Evolutionary conservation across 2,329 filamentous ascomycete species (phyloP), one percentile per base, ranked within the genome.

Genomic region (Penicillium concentricum): DNA sequence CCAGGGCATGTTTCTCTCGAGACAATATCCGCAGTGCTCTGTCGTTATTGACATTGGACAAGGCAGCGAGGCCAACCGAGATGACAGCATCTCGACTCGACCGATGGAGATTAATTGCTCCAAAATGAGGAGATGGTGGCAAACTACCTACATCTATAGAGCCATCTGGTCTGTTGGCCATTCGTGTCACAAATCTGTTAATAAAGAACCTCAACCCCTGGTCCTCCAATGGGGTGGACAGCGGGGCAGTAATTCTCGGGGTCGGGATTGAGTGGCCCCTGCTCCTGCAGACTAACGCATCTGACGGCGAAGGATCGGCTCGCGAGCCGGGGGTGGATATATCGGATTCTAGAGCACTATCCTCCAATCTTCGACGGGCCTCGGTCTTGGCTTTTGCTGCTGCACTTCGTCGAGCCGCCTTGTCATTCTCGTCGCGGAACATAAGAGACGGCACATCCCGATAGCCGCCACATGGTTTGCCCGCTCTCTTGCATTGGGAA

Each of bases 391-490:
- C 60, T 48, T 66, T 67, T 18, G 62, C 62, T 16, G 54, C 59
- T 30, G 58, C 63, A 22, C 65, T 62, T 44, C 61, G 58, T 34
- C 58, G 63, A 26, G 63, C 61, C 22, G 63, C 61, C 30, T 58
- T 66, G 24, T 62, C 67, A 55, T 66, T 72, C 56, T 72, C 69
- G 50, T 71, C 60, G 15, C 65, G 67, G 51, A 72, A 71, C 35
- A 68, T 46, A 2, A 71, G 52, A 26, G 67, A 59, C 18, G 60
- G 47, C n/a, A 67, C 60, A 32, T 73, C 69, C 32, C 64, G 66
- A 52, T 72, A 73, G 44, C 70, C 69, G 37, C 65, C 59, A 41
- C 70, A 72, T 42, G 60, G 37, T 41, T 71, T 65, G 22, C 67
- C 66, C 22, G 63, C 68, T 46, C 70, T 62, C 39, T 54, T 67